A percentile compares a stretch with the other conserved stretches of the same genome.
phyloP scores from a whole-genome alignment of 208 protist genomes.

The Tetramitus jugosus region DNA sequence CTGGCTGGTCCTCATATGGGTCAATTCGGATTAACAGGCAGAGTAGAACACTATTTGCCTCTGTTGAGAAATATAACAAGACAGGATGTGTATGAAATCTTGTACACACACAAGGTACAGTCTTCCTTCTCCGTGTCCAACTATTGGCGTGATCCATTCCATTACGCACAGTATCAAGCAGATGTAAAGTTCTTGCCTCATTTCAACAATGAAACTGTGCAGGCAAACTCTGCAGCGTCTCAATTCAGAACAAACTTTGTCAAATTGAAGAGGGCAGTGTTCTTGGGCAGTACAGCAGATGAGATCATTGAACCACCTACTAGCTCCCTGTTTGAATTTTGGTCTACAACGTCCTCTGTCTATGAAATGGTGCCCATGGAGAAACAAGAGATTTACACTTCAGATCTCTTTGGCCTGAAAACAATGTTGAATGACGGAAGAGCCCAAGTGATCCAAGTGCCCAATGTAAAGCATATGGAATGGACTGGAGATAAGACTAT shows the following conservation, averaged over 20 bases:
- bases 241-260: neutral
- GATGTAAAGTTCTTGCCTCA: neutral
- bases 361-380: neutral
- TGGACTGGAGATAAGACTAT: too few relatives aligned
- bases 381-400: neutral
- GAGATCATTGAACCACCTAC: neutral
- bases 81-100: too few relatives aligned
- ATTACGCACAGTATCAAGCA: neutral
- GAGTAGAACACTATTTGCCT: too few relatives aligned
- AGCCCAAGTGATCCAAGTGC: neutral
- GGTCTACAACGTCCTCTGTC: too few relatives aligned
- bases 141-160: neutral
- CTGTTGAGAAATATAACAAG: too few relatives aligned
- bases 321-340: neutral
- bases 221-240: neutral
- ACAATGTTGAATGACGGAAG: neutral
- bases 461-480: neutral
- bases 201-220: neutral
- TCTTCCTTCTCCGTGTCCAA: too few relatives aligned
- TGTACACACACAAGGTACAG: too few relatives aligned
- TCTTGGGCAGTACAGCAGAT: neutral
- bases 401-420: conserved; percentile 1
- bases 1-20: too few relatives aligned
- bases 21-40: too few relatives aligned
- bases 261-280: neutral